Evolutionary conservation across 306 rosid species (phyloP), one percentile per base, ranked within the genome.

Genomic region (Ormosia semicastrata): DNA sequence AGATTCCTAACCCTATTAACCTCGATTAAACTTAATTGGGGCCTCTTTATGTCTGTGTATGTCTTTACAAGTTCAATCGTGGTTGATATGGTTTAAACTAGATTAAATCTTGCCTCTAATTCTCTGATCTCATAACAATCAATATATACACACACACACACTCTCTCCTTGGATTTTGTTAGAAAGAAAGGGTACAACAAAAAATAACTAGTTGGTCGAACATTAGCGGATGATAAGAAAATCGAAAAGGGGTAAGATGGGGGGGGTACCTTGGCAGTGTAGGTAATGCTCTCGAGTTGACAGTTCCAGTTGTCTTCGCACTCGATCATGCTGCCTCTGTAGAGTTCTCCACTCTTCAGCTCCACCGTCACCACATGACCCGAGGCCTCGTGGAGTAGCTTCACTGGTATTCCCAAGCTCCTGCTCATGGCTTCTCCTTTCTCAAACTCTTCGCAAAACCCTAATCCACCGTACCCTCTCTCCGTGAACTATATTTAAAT

Each of bases 241-340:
- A 24, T 24, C 24, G 24, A 24, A 24, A 24, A 24, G 24, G 24
- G 24, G 24, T 24, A 24, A 24, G 24, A 24, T 0, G 24, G 24
- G 24, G 24, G 24, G 0, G 17, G 32, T 9, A 94, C 99, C 92
- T 91, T 95, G 14, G 99, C 98, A 34, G 99, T 95, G 89, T 88
- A 95, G 86, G 99, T 95, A 81, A 95, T 95, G 88, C 87, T 95
- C 87, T 95, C 99, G 58, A 95, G 99, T 85, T 95, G 99, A 82
- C 98, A 95, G 85, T 95, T 95, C 99, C 99, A 95, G 85, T 95
- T 95, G 79, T 95, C 99, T 81, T 95, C 99, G 68, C 99, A 95
- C 88, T 95, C 99, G 49, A 95, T 79, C 98, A 95, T 91, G 81
- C 97, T 90, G 34, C 99, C 99, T 85, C 99, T 88, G 76, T 95